These are phyloP conservation scores for Clonostachys sp. DNA, from an alignment of 2,329 filamentous ascomycete species.

Conservation along the genomic window DNA sequence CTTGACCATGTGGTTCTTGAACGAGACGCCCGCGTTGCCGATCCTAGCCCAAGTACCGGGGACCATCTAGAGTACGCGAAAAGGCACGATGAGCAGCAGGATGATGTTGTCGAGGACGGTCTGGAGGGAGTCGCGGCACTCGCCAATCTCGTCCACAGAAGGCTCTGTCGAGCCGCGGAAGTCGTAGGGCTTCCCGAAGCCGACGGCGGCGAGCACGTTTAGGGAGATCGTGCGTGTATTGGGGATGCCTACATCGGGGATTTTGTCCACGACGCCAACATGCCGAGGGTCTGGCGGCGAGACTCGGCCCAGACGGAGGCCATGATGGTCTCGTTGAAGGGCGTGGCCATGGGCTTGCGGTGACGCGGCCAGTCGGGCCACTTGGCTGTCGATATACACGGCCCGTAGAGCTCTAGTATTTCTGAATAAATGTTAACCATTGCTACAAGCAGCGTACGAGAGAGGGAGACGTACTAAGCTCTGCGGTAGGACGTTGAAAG, in stretches of 20 bases:
- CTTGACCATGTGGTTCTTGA: conserved; percentile 17
- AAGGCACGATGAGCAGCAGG: conserved; percentile 13
- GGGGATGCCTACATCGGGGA: too few relatives aligned
- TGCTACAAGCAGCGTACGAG: too few relatives aligned
- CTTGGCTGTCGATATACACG: too few relatives aligned
- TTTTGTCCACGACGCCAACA: too few relatives aligned
- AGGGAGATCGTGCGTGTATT: conserved; percentile 15
- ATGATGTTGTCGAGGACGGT: neutral
- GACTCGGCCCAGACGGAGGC: too few relatives aligned
- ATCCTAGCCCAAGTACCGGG: conserved; percentile 11
- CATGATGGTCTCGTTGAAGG: neutral
- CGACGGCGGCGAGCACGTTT: conserved; percentile 1
- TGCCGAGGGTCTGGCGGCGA: too few relatives aligned
- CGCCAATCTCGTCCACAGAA: conserved; percentile 13
- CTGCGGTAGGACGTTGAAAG: neutral
- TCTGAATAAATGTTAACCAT: too few relatives aligned
- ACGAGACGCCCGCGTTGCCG: conserved; percentile 13
- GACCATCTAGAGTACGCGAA: conserved; percentile 14
- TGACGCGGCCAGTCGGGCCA: too few relatives aligned
- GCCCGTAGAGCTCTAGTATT: too few relatives aligned
- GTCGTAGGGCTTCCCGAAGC: conserved; percentile 2
- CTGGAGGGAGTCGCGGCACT: conserved; percentile 4
- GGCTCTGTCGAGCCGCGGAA: too few relatives aligned
- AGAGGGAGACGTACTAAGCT: too few relatives aligned
- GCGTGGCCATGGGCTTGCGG: neutral